A percentile compares a stretch with the other conserved stretches of the same genome.
Evolutionary conservation across 345 rosid species (phyloP).

Genomic region (Sonneratia caseolaris): DNA sequence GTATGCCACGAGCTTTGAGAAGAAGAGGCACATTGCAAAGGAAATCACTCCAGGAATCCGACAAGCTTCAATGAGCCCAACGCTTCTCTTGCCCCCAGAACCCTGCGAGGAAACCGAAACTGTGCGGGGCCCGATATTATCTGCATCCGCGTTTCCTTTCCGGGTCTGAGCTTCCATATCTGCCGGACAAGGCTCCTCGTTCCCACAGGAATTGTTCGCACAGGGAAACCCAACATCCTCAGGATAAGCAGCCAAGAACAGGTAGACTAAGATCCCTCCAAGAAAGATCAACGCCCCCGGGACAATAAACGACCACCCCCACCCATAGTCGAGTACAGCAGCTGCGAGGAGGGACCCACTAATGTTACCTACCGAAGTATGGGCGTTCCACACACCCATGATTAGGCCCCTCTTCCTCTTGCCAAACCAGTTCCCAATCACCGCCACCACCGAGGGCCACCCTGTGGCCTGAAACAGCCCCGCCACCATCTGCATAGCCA

Average conservation of each 20-base stretch:
- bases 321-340: constrained; percentile 71
- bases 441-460: constrained; percentile 98
- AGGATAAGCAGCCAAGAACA: constrained; percentile 81
- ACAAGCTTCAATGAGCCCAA: constrained; percentile 82
- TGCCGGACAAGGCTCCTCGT: constrained; percentile 2
- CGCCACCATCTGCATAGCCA: constrained; percentile 77
- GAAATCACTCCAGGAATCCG: constrained; percentile 88
- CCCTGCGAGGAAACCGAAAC: constrained; percentile 8
- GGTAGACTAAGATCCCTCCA: constrained; percentile 65
- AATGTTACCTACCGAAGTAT: constrained; percentile 85
- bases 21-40: constrained; percentile 79
- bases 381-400: constrained; percentile 98
- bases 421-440: constrained; percentile 88
- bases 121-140: constrained; percentile 3
- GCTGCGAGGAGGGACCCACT: constrained; percentile 91
- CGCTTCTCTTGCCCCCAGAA: constrained; percentile 48
- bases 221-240: constrained; percentile 77
- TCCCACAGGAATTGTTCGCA: constrained; percentile 16
- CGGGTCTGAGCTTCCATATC: constrained; percentile 36
- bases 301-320: constrained; percentile 93
- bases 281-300: constrained; percentile 63
- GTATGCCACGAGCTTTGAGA: constrained; percentile 85
- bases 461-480: constrained; percentile 92
- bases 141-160: constrained; percentile 2
- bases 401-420: constrained; percentile 90